A percentile compares a stretch with the other conserved stretches of the same genome.
Evolutionary conservation across 495 filamentous ascomycete species (phyloP).

Genomic region (Penicillium cataractarum): DNA sequence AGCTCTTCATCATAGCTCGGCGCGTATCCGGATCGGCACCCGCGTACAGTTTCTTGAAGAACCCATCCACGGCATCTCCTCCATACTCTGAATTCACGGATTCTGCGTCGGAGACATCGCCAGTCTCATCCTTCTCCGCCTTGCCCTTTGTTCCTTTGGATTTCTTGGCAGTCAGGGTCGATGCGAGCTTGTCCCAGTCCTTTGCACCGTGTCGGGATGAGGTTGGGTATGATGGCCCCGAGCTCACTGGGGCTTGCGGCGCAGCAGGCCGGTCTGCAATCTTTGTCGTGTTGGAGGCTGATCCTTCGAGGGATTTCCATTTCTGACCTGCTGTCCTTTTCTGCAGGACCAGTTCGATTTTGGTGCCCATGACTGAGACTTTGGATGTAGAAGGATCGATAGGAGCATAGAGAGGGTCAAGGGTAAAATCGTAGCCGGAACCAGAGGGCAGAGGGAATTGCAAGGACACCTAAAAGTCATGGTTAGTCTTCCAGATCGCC

Average conservation of each 20-base stretch:
- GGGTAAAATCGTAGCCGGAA: constrained; percentile 65
- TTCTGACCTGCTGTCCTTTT: constrained; percentile 72
- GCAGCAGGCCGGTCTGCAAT: constrained; percentile 34
- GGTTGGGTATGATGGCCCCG: constrained; percentile 77
- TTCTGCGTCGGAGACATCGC: constrained; percentile 44
- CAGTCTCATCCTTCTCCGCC: constrained; percentile 29
- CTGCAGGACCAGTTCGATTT: constrained; percentile 78
- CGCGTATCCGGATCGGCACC: constrained; percentile 76
- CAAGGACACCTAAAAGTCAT: constrained; percentile 54
- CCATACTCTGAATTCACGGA: constrained; percentile 62
- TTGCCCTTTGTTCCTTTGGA: constrained; percentile 25
- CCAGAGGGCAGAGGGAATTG: constrained; percentile 67
- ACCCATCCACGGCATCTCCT: constrained; percentile 74
- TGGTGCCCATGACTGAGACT: constrained; percentile 70
- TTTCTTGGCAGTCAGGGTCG: constrained; percentile 55
- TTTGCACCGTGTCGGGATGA: constrained; percentile 84
- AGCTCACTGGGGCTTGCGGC: constrained; percentile 23
- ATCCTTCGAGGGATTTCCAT: constrained; percentile 72
- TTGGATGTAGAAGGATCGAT: constrained; percentile 65
- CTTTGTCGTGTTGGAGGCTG: constrained; percentile 34
- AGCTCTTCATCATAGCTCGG: constrained; percentile 98
- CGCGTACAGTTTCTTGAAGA: constrained; percentile 92
- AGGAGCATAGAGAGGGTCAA: constrained; percentile 70
- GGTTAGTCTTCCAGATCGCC: constrained; percentile 22
- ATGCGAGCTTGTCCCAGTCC: constrained; percentile 86